Conservation (phyloP, 192 early-diverging fungal species). For the Anaeromyces robustus region DNA sequence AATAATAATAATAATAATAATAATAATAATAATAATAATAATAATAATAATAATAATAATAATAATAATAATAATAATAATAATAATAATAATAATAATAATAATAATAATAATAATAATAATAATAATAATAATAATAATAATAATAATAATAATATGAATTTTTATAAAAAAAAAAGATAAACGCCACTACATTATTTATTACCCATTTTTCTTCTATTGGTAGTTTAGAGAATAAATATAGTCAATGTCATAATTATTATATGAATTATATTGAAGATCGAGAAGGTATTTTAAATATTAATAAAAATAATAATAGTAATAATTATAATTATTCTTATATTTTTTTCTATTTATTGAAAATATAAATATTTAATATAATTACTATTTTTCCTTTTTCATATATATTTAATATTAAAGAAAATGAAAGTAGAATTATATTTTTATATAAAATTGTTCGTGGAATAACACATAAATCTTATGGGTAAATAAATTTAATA, state of each 20-base stretch:
- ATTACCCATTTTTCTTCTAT: conserved; percentile 70
- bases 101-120: neutral
- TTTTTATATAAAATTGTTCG: conserved; percentile 54
- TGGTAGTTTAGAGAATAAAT: conserved; percentile 11
- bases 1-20: neutral
- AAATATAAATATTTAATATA: neutral
- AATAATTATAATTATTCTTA: too few species aligned
- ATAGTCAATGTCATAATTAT: neutral
- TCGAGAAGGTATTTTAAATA: neutral
- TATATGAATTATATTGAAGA: neutral
- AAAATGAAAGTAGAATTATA: conserved; percentile 23
- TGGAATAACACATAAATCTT: conserved; percentile 46
- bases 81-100: conserved; percentile 12
- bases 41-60: neutral
- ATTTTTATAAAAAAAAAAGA: conserved; percentile 15
- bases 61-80: neutral
- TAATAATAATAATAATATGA: neutral
- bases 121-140: neutral
- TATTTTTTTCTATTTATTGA: neutral
- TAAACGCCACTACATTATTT: conserved; percentile 22
- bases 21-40: conserved; percentile 12
- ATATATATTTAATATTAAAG: conserved; percentile 4
- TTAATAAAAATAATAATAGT: neutral
- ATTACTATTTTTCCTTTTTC: neutral
- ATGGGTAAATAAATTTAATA: conserved; percentile 28